phyloP scores from a whole-genome alignment of 1,284 basidiomycete species.

The Cutaneotrichosporon sp. region DNA sequence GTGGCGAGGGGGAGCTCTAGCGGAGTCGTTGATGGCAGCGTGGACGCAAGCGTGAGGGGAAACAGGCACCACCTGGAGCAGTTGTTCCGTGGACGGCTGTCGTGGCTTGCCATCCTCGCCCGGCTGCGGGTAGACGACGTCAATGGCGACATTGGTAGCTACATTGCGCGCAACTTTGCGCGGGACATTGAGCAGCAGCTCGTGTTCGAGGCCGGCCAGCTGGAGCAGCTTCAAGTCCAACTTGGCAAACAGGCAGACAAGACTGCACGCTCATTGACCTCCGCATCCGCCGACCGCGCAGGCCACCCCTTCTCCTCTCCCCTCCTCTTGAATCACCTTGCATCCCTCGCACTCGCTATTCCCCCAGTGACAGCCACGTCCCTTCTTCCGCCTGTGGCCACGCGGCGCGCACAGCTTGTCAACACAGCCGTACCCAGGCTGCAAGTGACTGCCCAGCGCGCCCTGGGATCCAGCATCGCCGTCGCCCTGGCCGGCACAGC shows the following conservation, averaged over 20 bases:
- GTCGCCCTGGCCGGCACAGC: conserved; percentile 45
- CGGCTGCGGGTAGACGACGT: conserved; percentile 64
- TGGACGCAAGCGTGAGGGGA: conserved; percentile 52
- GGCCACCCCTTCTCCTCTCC: conserved; percentile 57
- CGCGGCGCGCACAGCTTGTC: conserved; percentile 59
- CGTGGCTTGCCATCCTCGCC: conserved; percentile 63
- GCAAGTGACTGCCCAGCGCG: conserved; percentile 62
- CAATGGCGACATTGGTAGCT: conserved; percentile 55
- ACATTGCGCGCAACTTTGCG: conserved; percentile 60
- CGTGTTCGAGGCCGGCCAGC: conserved; percentile 62
- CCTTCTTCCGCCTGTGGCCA: conserved; percentile 57
- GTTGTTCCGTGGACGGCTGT: conserved; percentile 55
- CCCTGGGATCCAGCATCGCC: conserved; percentile 53
- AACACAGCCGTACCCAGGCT: conserved; percentile 58
- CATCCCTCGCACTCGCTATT: conserved; percentile 52
- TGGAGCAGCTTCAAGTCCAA: conserved; percentile 56
- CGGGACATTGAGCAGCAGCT: conserved; percentile 65
- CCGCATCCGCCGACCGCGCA: conserved; percentile 36
- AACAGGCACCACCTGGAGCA: conserved; percentile 55
- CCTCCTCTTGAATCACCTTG: conserved; percentile 63
- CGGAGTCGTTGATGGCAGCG: conserved; percentile 52
- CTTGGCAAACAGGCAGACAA: conserved; percentile 52
- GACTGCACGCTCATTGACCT: conserved; percentile 29
- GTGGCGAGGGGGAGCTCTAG: conserved; percentile 32
- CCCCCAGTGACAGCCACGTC: conserved; percentile 54